phyloP scores from a whole-genome alignment of 2,329 filamentous ascomycete species.

The Huntiella moniliformis region DNA sequence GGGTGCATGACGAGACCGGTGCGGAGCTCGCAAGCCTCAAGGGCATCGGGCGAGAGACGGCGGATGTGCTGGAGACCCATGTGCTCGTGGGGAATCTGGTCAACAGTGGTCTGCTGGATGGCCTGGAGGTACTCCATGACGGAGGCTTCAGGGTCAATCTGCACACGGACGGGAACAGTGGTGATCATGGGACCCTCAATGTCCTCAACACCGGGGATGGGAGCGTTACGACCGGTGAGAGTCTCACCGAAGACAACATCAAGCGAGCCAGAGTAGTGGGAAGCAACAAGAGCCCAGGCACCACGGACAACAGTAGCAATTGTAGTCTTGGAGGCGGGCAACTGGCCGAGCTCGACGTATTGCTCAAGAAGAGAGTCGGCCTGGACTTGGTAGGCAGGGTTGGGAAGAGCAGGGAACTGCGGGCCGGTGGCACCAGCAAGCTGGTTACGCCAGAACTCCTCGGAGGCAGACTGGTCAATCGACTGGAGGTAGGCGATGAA shows the following conservation, averaged over 20 bases:
- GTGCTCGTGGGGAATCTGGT: conserved; percentile 46
- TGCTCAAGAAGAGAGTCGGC: conserved; percentile 35
- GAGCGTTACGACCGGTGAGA: conserved; percentile 34
- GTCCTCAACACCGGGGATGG: conserved; percentile 28
- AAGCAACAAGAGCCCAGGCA: conserved; percentile 37
- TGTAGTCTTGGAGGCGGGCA: conserved; percentile 23
- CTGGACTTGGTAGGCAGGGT: conserved; percentile 27
- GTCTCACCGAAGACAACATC: conserved; percentile 43
- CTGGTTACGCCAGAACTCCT: conserved; percentile 28
- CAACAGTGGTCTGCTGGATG: conserved; percentile 36
- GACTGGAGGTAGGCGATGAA: conserved; percentile 29
- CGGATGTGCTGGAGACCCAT: conserved; percentile 41
- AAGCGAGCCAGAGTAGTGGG: conserved; percentile 30
- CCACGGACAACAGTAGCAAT: conserved; percentile 38
- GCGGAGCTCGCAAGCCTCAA: conserved; percentile 35
- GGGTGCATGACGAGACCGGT: conserved; percentile 37
- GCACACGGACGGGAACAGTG: conserved; percentile 36
- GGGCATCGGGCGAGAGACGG: conserved; percentile 32
- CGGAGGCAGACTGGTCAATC: conserved; percentile 22
- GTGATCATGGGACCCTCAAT: conserved; percentile 44
- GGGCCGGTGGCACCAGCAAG: conserved; percentile 25
- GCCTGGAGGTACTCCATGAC: conserved; percentile 33
- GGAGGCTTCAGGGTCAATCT: conserved; percentile 22
- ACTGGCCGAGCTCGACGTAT: conserved; percentile 24
- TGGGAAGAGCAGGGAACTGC: conserved; percentile 31